These are phyloP conservation scores for Pilobolus umbonatus DNA, from an alignment of 192 early-diverging fungal species.

Conservation along the genomic window DNA sequence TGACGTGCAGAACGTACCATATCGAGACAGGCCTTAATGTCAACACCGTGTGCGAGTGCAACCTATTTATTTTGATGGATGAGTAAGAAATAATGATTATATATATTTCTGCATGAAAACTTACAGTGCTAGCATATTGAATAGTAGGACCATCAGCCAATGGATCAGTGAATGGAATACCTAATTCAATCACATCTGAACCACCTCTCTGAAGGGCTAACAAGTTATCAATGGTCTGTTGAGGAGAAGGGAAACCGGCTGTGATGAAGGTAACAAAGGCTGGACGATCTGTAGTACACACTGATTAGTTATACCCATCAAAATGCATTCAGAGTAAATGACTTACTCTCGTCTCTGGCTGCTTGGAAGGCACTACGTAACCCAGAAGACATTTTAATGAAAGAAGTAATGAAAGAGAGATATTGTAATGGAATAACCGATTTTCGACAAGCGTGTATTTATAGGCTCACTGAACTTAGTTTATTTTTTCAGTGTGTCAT, in stretches of 20 bases:
- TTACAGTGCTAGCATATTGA: constrained; percentile 82
- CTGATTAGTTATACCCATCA: background rate
- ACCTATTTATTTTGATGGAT: constrained; percentile 42
- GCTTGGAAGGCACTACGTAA: constrained; percentile 8
- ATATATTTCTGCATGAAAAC: background rate
- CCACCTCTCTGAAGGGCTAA: constrained; percentile 89
- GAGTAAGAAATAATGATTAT: background rate
- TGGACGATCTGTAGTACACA: constrained; percentile 53
- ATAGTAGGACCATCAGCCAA: constrained; percentile 97
- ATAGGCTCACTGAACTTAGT: too few relatives aligned
- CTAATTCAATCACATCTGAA: constrained; percentile 91
- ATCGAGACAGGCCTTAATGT: constrained; percentile 76
- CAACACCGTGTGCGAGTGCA: constrained; percentile 74
- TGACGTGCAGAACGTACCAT: constrained; percentile 76
- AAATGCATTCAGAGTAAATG: too few relatives aligned
- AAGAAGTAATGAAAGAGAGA: constrained; percentile 5
- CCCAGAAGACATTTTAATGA: constrained; percentile 5
- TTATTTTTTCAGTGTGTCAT: too few relatives aligned
- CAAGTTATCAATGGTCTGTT: constrained; percentile 78
- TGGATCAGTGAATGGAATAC: constrained; percentile 96
- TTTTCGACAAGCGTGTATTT: too few relatives aligned
- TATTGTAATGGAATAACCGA: too few relatives aligned
- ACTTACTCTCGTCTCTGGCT: constrained; percentile 8
- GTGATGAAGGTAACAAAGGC: constrained; percentile 93
- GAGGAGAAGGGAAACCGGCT: constrained; percentile 82